Evolutionary conservation across 306 rosid genomes (phyloP).

Genomic region (Fagus crenata): DNA sequence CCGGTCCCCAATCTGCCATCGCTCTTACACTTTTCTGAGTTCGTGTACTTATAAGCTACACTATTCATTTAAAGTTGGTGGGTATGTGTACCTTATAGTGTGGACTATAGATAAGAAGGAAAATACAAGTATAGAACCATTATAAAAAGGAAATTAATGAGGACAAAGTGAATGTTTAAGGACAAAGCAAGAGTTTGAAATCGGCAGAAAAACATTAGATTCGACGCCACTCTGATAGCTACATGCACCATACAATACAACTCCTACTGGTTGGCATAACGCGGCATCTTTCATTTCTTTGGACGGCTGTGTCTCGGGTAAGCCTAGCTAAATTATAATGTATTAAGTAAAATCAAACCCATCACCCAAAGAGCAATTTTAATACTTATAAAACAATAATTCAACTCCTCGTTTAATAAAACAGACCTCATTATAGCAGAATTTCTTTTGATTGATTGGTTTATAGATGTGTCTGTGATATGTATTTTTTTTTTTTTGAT

Average conservation of each 20-base stretch:
- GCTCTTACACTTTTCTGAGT: not conserved
- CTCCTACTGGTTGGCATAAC: slow-evolving; percentile 3
- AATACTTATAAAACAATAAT: too few relatives aligned
- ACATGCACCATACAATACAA: not conserved
- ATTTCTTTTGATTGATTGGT: too few relatives aligned
- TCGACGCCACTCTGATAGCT: not conserved
- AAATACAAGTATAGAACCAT: too few relatives aligned
- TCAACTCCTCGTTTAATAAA: too few relatives aligned
- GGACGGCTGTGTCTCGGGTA: slow-evolving; percentile 1
- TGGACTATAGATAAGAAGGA: too few relatives aligned
- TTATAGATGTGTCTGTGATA: too few relatives aligned
- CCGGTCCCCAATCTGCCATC: slow-evolving; percentile 86
- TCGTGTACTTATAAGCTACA: not conserved
- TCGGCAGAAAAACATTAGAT: slow-evolving; percentile 19
- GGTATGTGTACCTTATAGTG: too few relatives aligned
- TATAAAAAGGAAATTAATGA: not conserved
- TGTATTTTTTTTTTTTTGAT: too few relatives aligned
- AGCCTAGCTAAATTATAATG: not conserved
- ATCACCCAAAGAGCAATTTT: too few relatives aligned
- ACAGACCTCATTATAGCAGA: too few relatives aligned
- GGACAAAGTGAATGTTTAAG: not conserved
- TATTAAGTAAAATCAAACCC: too few relatives aligned
- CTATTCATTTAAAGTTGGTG: too few relatives aligned
- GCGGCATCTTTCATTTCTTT: not conserved
- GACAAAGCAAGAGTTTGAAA: slow-evolving; percentile 1